These are phyloP conservation scores for Ceratocystis smalleyi DNA, from an alignment of 2,329 filamentous ascomycete species.

Conservation along the genomic window DNA sequence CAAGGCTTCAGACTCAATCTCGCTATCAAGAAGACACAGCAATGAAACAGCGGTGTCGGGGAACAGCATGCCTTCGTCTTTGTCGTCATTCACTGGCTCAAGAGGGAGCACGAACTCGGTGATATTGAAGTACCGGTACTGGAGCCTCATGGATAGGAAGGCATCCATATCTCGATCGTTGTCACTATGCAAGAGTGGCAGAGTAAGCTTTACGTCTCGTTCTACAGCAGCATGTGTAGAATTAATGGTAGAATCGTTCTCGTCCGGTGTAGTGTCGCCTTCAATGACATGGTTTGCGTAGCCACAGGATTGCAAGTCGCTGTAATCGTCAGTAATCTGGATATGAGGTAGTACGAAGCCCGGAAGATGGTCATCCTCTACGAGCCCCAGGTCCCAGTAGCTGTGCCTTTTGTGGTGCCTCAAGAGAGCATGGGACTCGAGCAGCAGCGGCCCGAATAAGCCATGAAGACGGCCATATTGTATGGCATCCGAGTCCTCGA, in stretches of 20 bases:
- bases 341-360: conserved; percentile 4
- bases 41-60: neutral
- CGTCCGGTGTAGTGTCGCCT: neutral
- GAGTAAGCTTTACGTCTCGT: neutral
- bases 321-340: neutral
- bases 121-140: conserved; percentile 5
- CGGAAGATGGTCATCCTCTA: conserved; percentile 7
- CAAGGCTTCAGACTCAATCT: conserved; percentile 9
- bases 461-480: conserved; percentile 18
- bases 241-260: neutral
- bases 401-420: conserved; percentile 2
- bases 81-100: conserved; percentile 11
- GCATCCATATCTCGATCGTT: neutral
- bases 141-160: neutral
- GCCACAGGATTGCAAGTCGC: neutral
- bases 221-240: conserved; percentile 1
- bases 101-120: conserved; percentile 5
- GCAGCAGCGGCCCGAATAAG: conserved; percentile 11
- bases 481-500: conserved; percentile 17
- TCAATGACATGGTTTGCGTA: conserved; percentile 7
- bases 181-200: neutral
- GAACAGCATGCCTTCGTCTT: conserved; percentile 15
- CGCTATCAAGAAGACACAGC: conserved; percentile 7
- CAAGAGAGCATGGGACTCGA: conserved; percentile 4
- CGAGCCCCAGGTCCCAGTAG: neutral